phyloP scores from a whole-genome alignment of 495 filamentous ascomycete genomes.

The Chaetomium cochliodes region DNA sequence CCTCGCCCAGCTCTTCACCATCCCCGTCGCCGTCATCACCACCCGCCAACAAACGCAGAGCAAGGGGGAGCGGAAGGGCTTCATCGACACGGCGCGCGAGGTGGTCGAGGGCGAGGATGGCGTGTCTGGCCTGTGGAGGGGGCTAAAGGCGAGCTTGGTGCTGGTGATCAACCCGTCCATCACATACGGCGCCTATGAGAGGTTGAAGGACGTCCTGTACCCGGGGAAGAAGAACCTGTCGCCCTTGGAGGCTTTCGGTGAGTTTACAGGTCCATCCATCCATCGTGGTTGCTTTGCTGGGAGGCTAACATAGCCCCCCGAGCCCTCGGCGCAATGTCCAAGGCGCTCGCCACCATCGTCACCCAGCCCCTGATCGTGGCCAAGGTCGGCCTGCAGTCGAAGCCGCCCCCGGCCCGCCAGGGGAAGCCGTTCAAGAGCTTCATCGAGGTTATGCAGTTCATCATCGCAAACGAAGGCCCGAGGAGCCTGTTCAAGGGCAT shows the following conservation, averaged over 20 bases:
- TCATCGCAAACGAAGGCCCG: conserved; percentile 80
- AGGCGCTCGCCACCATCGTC: conserved; percentile 83
- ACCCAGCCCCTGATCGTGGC: conserved; percentile 98
- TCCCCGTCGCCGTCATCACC: conserved; percentile 91
- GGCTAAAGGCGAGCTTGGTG: conserved; percentile 93
- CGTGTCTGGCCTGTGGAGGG: conserved; percentile 85
- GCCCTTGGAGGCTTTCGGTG: conserved; percentile 88
- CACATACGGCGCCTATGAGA: conserved; percentile 96
- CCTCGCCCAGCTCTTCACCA: conserved; percentile 91
- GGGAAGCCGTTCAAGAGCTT: conserved; percentile 96
- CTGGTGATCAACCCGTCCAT: conserved; percentile 96
- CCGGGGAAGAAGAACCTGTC: conserved; percentile 72
- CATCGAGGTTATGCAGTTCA: conserved; percentile 90
- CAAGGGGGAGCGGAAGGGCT: conserved; percentile 78
- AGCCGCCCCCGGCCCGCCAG: conserved; percentile 75
- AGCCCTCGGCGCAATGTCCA: conserved; percentile 93
- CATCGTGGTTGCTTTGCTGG: neutral
- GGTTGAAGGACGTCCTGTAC: conserved; percentile 76
- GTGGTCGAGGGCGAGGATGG: conserved; percentile 91
- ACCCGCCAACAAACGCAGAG: conserved; percentile 91
- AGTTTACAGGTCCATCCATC: conserved; percentile 45
- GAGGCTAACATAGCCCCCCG: neutral
- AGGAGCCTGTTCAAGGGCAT: conserved; percentile 93
- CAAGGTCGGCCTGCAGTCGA: conserved; percentile 93
- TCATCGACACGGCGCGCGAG: conserved; percentile 85